Evolutionary conservation across 495 filamentous ascomycete species (phyloP), one percentile per base, ranked within the genome.

Genomic region (Amphirosellinia nigrospora): DNA sequence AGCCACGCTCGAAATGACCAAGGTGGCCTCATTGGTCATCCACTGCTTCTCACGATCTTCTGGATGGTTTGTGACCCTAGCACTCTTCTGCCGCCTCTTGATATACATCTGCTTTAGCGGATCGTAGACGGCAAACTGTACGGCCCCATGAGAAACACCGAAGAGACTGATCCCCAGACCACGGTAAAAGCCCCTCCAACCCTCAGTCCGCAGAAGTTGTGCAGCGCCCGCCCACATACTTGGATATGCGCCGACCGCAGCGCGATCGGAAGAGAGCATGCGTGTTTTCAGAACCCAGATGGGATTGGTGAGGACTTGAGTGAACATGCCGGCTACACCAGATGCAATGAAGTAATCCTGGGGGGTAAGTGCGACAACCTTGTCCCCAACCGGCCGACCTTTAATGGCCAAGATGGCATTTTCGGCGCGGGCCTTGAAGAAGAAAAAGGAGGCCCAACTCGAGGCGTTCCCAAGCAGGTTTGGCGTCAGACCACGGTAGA

Each of bases 211-310:
- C 56, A 89, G 84, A 11, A 98, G 87, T 59, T 87, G 86, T 36
- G 71, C 79, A 34, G 88, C 85, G 59, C 96, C 96, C 63, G 89
- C 82, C 61, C 82, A 81, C 79, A 97, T 90, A 69, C 87, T 89
- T n/a, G 86, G 82, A 81, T 98, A 99, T 6, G 94, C 94, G 63
- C 93, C 93, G 1, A 89, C 90, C 30, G 87, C 84, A 48, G 83
- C 80, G 56, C 86, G 86, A 73, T 94, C 90, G 3, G 90, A 93
- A 38, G 94, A 92, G 15, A 99, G 84, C 95, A 99, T 98, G 61
- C 96, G 92, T 3, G 96, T 99, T 79, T 98, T 98, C 77, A 99
- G 88, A 7, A 99, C 96, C 96, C 96, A 99, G 75, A 99, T 91
- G 5, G 96, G 96, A 77, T 99, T 99, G 59, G 96, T 98, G 70